Conservation (phyloP, 495 filamentous ascomycete genomes). For the Rostrohypoxylon terebratum region DNA sequence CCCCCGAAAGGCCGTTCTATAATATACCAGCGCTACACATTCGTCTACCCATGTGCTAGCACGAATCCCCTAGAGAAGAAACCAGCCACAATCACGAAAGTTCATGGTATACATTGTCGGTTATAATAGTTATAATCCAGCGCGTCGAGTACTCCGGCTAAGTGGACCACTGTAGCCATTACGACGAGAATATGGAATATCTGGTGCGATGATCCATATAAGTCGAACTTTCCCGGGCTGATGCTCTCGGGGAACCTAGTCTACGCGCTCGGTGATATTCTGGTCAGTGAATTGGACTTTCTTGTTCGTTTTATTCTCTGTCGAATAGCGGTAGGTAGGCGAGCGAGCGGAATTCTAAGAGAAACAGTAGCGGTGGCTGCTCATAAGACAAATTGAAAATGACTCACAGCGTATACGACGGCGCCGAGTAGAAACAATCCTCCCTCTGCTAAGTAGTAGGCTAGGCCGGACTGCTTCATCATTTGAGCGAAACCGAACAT, state of each 20-base stretch:
- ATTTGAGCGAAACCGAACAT: conserved; percentile 57
- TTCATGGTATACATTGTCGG: conserved; percentile 37
- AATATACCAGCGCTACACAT: neutral
- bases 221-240: conserved; percentile 65
- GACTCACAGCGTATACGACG: conserved; percentile 58
- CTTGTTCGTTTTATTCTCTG: neutral
- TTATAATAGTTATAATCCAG: conserved; percentile 61
- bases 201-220: conserved; percentile 72
- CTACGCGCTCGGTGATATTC: conserved; percentile 41
- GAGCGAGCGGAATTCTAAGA: neutral
- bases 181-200: conserved; percentile 74
- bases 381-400: conserved; percentile 17
- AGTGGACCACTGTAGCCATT: conserved; percentile 68
- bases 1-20: no score
- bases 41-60: neutral
- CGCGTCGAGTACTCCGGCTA: conserved; percentile 67
- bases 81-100: neutral
- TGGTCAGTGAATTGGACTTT: conserved; percentile 26
- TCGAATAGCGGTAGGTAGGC: neutral
- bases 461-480: conserved; percentile 58
- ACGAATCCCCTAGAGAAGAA: neutral
- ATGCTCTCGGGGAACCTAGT: conserved; percentile 55
- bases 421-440: conserved; percentile 54
- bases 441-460: conserved; percentile 58
- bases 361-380: conserved; percentile 2